Evolutionary conservation across 352 stramenopile species (phyloP), one percentile per base, ranked within the genome.

Genomic region (Phytopythium oedochilum): DNA sequence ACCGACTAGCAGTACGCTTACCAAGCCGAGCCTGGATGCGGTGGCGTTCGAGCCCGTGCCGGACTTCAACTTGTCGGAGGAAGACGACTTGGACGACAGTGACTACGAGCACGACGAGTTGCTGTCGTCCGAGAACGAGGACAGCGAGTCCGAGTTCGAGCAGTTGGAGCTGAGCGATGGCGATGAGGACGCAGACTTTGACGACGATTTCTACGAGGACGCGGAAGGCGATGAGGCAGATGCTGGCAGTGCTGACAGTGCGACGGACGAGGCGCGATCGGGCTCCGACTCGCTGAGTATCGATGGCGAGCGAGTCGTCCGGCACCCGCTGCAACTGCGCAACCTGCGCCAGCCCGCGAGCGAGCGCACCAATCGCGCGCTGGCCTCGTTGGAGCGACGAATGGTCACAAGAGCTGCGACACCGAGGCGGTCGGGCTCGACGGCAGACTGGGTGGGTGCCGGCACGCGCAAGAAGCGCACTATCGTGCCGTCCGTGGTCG

Each of bases 31-130:
- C 15, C 14, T 58, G 43, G 62, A 74, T 0, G 57, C 61, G 15
- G 46, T 66, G 31, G 53, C 60, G 17, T 62, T 55, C 32, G 47
- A 53, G 31, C 31, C 20, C 5, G 47, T 53, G 12, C 47, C 47
- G 15, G 47, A 53, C n/a, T 53, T 53, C 17, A 43, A 60, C 5
- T 43, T 68, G 8, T 61, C 50, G 23, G 49, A 64, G 23, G 64
- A 75, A 2, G 70, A 81, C 22, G 70, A 81, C 20, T 73, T 87
- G 10, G 80, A 91, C 49, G 85, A 94, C 23, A 92, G 81, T 55
- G 85, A 94, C 29, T 94, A 89, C 59, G 85, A 94, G 54, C 78
- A 82, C 25, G 85, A 94, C 39, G 85, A 92, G 51, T 62, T 94
- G 26, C 53, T 92, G 14, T 88, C 79, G 10, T 92, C 85, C 0